Conservation (phyloP, 192 early-diverging fungal genomes). For the Mortierella alpina region DNA sequence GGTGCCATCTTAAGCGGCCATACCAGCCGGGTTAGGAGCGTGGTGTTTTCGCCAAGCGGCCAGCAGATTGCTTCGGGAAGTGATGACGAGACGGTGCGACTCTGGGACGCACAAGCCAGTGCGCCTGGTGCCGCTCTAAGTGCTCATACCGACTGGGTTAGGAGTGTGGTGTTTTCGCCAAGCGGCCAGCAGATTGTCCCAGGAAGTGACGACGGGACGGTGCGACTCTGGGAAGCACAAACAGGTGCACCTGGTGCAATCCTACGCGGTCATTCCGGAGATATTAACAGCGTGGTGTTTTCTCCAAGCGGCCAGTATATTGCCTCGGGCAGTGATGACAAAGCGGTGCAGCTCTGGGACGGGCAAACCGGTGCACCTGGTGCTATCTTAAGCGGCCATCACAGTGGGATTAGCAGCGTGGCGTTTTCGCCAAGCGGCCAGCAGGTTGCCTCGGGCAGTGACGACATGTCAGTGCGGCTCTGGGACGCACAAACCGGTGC, state of each 20-base stretch:
- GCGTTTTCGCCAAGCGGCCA: slow-evolving; percentile 5
- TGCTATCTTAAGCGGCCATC: background rate
- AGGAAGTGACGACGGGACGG: no score
- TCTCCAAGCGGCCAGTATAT: background rate
- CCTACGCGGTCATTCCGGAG: no score
- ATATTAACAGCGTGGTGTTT: background rate
- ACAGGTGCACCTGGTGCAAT: no score
- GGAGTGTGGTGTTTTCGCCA: no score
- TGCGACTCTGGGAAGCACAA: no score
- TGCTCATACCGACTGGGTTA: no score
- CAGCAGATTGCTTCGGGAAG: background rate
- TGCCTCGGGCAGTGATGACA: slow-evolving; percentile 6
- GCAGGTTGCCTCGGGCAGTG: slow-evolving; percentile 8
- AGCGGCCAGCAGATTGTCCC: no score
- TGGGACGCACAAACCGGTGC: slow-evolving; percentile 9
- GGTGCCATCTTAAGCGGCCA: background rate
- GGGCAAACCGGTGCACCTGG: slow-evolving; percentile 7
- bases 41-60: background rate
- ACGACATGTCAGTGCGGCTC: slow-evolving; percentile 10
- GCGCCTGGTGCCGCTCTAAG: no score
- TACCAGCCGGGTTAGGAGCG: no score
- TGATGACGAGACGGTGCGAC: background rate
- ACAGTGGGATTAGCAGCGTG: background rate
- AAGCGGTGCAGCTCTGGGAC: slow-evolving; percentile 7
- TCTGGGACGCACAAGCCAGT: no score